Percentiles rank a stretch among this genome's conserved stretches.
These are phyloP conservation scores for Pneumocystis carinii DNA, from an alignment of 1,139 yeast genomes.

Conservation along the genomic window DNA sequence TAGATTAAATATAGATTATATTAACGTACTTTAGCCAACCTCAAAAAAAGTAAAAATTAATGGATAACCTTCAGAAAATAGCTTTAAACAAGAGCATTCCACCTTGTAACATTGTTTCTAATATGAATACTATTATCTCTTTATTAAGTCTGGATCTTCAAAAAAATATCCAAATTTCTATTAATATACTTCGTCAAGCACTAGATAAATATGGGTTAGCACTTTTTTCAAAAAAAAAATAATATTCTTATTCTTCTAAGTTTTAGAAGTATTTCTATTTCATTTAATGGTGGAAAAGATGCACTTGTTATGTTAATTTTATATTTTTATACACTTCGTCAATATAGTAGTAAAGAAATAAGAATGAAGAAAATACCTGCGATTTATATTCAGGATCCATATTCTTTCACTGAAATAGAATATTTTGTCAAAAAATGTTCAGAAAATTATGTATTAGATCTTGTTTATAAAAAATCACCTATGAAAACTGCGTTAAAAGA, in stretches of 20 bases:
- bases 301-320: conserved; percentile 68
- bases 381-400: conserved; percentile 56
- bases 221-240: not conserved
- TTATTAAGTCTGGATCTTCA: not conserved
- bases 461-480: conserved; percentile 25
- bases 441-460: conserved; percentile 21
- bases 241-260: conserved; percentile 14
- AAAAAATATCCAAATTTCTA: not conserved
- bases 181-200: not conserved
- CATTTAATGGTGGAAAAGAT: conserved; percentile 86
- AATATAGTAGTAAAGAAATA: conserved; percentile 19
- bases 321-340: conserved; percentile 32
- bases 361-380: conserved; percentile 34
- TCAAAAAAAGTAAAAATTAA: not conserved
- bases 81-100: not conserved
- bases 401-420: conserved; percentile 50
- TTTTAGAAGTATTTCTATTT: conserved; percentile 47
- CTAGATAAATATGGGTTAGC: not conserved
- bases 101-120: not conserved
- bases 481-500: conserved; percentile 52
- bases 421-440: conserved; percentile 27
- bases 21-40: not conserved
- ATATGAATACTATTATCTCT: not conserved
- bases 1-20: too few relatives aligned
- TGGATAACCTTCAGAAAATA: not conserved